phyloP scores from a whole-genome alignment of 495 filamentous ascomycete species.

The Penicillium manginii region DNA sequence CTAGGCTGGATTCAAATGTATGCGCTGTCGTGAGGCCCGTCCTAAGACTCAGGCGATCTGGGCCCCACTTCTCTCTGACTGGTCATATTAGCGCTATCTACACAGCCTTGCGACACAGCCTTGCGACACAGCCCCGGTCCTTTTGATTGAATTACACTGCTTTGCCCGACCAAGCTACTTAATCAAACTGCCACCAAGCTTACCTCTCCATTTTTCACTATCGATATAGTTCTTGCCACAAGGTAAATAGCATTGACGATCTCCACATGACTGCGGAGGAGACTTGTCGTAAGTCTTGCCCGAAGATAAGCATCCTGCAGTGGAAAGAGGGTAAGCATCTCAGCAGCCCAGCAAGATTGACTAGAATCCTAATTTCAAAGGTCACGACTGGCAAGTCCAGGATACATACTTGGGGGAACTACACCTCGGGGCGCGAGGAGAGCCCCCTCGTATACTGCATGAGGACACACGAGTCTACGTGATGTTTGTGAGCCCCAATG shows the following conservation, averaged over 20 bases:
- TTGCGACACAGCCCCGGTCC: neutral
- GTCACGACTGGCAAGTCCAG: neutral
- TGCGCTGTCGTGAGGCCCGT: too few relatives aligned
- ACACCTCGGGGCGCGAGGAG: neutral
- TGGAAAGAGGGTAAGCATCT: neutral
- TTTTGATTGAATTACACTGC: neutral
- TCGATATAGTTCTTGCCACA: neutral
- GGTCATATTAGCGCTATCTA: neutral
- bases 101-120: neutral
- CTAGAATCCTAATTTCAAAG: neutral
- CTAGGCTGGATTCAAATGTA: too few relatives aligned
- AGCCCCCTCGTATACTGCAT: neutral
- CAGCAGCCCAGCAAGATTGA: neutral
- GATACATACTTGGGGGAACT: neutral
- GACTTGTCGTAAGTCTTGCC: constrained; percentile 1
- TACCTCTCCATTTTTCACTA: neutral
- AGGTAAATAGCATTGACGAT: constrained; percentile 2
- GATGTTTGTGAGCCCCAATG: neutral
- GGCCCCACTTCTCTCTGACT: neutral
- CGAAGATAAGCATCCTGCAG: neutral
- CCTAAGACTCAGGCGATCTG: neutral
- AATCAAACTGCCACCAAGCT: neutral
- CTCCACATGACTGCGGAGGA: neutral
- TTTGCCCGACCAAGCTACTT: neutral
- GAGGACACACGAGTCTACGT: neutral